Conservation (phyloP, 345 rosid species). For the Boechera stricta region DNA sequence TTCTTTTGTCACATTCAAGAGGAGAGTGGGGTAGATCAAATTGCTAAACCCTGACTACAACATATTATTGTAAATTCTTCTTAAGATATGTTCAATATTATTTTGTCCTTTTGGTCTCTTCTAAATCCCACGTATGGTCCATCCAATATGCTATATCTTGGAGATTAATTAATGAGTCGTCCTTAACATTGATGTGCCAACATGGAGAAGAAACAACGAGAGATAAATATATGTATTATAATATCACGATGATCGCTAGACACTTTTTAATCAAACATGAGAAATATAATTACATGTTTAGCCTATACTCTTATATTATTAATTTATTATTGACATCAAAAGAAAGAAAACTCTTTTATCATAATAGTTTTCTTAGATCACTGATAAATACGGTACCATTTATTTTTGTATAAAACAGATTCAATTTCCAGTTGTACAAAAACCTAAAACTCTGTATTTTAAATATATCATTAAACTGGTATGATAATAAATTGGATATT, state of each 20-base stretch:
- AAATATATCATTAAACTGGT: too few species aligned
- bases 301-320: too few species aligned
- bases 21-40: conserved; percentile 46
- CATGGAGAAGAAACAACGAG: conserved; percentile 30
- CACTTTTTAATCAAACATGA: background rate
- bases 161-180: conserved; percentile 45
- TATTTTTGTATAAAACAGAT: too few species aligned
- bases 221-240: background rate
- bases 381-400: too few species aligned
- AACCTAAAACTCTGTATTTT: too few species aligned
- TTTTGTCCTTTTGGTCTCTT: conserved; percentile 46
- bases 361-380: too few species aligned
- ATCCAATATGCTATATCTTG: conserved; percentile 43
- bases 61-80: conserved; percentile 47
- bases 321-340: too few species aligned
- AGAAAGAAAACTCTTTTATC: too few species aligned
- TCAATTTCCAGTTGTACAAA: too few species aligned
- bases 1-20: conserved; percentile 50
- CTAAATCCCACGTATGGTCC: conserved; percentile 43
- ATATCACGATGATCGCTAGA: background rate
- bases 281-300: background rate
- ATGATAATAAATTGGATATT: too few species aligned
- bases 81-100: conserved; percentile 39
- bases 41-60: conserved; percentile 48
- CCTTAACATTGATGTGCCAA: conserved; percentile 40